phyloP scores from a whole-genome alignment of 2,329 filamentous ascomycete species.

The Aspergillus persii region DNA sequence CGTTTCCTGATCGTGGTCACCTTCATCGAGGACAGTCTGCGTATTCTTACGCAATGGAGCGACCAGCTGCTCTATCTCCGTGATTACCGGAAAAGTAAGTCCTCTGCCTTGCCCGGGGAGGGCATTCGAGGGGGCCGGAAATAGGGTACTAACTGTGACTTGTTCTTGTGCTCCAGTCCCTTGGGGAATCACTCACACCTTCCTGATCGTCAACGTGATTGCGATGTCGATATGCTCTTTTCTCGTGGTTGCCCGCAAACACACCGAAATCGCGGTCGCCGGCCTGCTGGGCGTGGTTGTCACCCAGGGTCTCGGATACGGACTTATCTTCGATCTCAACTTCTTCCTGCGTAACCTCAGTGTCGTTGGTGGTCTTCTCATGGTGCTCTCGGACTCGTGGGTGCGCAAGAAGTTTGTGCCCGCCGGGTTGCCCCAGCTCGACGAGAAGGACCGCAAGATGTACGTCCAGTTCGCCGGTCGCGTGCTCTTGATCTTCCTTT shows the following conservation, averaged over 20 bases:
- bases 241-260: conserved; percentile 86
- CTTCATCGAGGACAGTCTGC: conserved; percentile 92
- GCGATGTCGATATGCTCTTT: conserved; percentile 79
- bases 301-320: conserved; percentile 92
- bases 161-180: conserved; percentile 63
- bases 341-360: conserved; percentile 99
- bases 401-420: conserved; percentile 97
- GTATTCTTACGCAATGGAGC: conserved; percentile 95
- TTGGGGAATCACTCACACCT: conserved; percentile 81
- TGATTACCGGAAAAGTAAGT: conserved; percentile 88
- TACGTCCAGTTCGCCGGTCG: conserved; percentile 98
- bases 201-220: conserved; percentile 86
- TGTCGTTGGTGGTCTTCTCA: conserved; percentile 92
- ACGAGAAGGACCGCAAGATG: conserved; percentile 99
- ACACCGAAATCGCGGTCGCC: conserved; percentile 87
- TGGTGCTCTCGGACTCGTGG: conserved; percentile 98
- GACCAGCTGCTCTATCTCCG: conserved; percentile 92
- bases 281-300: conserved; percentile 90
- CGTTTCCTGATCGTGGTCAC: conserved; percentile 98
- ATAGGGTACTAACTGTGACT: conserved; percentile 15
- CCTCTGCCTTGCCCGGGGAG: neutral
- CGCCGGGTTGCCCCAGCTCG: conserved; percentile 85
- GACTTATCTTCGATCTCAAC: conserved; percentile 97
- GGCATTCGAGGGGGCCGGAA: neutral
- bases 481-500: conserved; percentile 95